phyloP scores from a whole-genome alignment of 495 filamentous ascomycete species.

The Podospora pseudopauciseta region DNA sequence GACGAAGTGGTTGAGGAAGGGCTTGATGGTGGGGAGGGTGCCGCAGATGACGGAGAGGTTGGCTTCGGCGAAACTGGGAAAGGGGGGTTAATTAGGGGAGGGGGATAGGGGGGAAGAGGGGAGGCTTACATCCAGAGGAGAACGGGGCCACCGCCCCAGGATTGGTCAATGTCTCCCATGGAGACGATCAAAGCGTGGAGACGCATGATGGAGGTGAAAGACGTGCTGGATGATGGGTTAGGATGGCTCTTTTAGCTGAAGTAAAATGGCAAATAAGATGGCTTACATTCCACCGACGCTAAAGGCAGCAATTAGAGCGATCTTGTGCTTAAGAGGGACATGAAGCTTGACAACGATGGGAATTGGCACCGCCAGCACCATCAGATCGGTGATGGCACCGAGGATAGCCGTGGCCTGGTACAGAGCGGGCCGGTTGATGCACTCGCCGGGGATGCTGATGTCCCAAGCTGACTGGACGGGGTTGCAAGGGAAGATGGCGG shows the following conservation, averaged over 20 bases:
- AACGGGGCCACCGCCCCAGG: slow-evolving; percentile 12
- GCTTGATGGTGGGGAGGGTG: slow-evolving; percentile 13
- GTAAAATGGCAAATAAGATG: not conserved
- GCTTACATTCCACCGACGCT: slow-evolving; percentile 11
- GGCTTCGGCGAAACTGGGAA: slow-evolving; percentile 16
- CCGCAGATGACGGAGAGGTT: slow-evolving; percentile 20
- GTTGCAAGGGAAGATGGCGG: slow-evolving; percentile 39
- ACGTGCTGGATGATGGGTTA: slow-evolving; percentile 5
- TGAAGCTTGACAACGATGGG: slow-evolving; percentile 24
- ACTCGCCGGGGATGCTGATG: slow-evolving; percentile 24
- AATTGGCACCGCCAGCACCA: slow-evolving; percentile 35
- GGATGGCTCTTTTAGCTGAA: not conserved
- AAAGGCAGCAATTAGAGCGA: slow-evolving; percentile 13
- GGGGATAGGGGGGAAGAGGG: not conserved
- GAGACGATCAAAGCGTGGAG: slow-evolving; percentile 7
- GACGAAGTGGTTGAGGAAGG: slow-evolving; percentile 17
- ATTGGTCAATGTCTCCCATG: slow-evolving; percentile 15
- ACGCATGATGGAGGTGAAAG: slow-evolving; percentile 19
- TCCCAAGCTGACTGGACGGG: slow-evolving; percentile 36
- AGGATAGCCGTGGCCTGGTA: slow-evolving; percentile 38
- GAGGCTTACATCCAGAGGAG: slow-evolving; percentile 21
- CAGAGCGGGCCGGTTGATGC: slow-evolving; percentile 30
- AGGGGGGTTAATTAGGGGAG: not conserved
- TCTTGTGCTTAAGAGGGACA: slow-evolving; percentile 14
- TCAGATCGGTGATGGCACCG: slow-evolving; percentile 37